Conservation (phyloP, 805 yeast genomes). For the Saturnispora diversa region DNA sequence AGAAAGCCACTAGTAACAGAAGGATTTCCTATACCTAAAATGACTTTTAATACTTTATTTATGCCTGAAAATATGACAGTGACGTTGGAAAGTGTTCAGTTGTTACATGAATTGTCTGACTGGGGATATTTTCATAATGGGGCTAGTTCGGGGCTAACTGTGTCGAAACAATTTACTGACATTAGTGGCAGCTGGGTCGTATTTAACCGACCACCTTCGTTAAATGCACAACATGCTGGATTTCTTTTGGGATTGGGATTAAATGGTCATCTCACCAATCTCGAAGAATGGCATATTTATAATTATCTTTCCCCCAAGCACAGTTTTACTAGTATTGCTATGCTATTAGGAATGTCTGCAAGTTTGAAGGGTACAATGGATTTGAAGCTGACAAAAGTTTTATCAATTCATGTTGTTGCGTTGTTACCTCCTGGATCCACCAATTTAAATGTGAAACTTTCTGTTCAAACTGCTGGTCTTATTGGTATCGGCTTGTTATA, state of each 20-base stretch:
- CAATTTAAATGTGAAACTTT: constrained; percentile 72
- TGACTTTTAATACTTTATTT: constrained; percentile 60
- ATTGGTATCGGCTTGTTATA: constrained; percentile 85
- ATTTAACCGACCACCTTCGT: constrained; percentile 64
- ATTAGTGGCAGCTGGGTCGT: constrained; percentile 88
- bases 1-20: constrained; percentile 78
- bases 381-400: constrained; percentile 75
- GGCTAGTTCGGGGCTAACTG: constrained; percentile 70
- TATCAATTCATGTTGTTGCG: constrained; percentile 90
- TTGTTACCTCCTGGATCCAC: constrained; percentile 85
- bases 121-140: constrained; percentile 96
- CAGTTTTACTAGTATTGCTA: constrained; percentile 74
- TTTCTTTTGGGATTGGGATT: constrained; percentile 87
- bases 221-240: constrained; percentile 87
- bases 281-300: constrained; percentile 96
- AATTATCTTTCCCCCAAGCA: constrained; percentile 89
- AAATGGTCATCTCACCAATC: constrained; percentile 71
- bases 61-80: constrained; percentile 59
- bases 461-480: constrained; percentile 87
- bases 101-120: constrained; percentile 42
- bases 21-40: constrained; percentile 66
- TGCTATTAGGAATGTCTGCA: constrained; percentile 88
- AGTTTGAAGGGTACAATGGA: constrained; percentile 79
- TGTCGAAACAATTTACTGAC: constrained; percentile 59
- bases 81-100: constrained; percentile 44